phyloP scores from a whole-genome alignment of 2,329 filamentous ascomycete species.

The Ascochyta rabiei region DNA sequence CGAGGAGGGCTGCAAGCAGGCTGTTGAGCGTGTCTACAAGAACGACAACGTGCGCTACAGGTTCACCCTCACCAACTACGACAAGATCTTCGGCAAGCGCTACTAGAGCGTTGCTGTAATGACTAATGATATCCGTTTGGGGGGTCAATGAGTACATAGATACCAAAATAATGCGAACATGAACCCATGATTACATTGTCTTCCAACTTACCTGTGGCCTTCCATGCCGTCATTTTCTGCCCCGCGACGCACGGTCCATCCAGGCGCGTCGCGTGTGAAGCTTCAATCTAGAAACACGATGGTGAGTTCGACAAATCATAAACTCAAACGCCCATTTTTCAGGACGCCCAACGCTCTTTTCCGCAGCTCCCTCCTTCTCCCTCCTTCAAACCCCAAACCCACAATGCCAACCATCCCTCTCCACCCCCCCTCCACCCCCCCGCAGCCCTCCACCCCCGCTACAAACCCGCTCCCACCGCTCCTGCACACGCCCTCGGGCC shows the following conservation, averaged over 20 bases:
- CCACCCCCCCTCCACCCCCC: constrained; percentile 19
- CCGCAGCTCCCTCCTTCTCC: background rate
- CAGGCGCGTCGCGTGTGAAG: constrained; percentile 10
- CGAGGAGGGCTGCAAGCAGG: constrained; percentile 71
- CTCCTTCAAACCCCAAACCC: background rate
- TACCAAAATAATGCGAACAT: constrained; percentile 17
- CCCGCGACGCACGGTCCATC: constrained; percentile 15
- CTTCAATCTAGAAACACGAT: background rate
- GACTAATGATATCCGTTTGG: constrained; percentile 5
- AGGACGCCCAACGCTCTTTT: no score
- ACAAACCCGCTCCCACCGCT: constrained; percentile 75
- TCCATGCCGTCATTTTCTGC: constrained; percentile 9
- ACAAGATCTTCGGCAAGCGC: constrained; percentile 67
- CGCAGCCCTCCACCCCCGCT: constrained; percentile 14
- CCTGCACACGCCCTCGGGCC: constrained; percentile 84
- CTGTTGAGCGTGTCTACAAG: constrained; percentile 68
- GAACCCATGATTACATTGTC: background rate
- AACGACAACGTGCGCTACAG: constrained; percentile 75
- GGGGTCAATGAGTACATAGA: constrained; percentile 8
- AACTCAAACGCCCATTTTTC: no score
- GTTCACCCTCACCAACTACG: constrained; percentile 71
- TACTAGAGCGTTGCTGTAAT: constrained; percentile 24
- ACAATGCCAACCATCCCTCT: constrained; percentile 43
- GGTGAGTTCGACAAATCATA: no score
- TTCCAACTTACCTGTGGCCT: no score